Evolutionary conservation across 345 rosid genomes (phyloP).

Genomic region (Gossypium stocksii): DNA sequence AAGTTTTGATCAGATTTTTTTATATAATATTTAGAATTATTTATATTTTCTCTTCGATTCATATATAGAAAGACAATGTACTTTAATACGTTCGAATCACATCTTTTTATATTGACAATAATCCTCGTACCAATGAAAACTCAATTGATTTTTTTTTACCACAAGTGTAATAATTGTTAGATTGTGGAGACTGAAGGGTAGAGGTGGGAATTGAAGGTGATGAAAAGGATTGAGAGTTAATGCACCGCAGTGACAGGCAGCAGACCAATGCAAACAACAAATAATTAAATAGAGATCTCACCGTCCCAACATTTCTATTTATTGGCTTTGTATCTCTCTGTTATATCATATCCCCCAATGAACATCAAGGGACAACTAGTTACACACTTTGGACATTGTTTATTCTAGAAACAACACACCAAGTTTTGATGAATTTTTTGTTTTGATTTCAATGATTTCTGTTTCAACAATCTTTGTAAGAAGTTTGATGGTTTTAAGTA

Average conservation of each 20-base stretch:
- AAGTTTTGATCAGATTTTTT: too few species aligned
- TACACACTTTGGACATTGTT: neutral
- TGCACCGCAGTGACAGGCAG: neutral
- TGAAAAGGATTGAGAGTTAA: neutral
- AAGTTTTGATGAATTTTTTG: neutral
- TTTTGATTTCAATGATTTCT: too few species aligned
- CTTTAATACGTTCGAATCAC: rapidly evolving
- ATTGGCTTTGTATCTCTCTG: neutral
- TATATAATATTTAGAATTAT: too few species aligned
- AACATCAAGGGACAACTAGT: neutral
- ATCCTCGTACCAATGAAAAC: rapidly evolving
- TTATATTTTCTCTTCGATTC: rapidly evolving
- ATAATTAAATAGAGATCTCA: neutral
- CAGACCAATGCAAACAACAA: neutral
- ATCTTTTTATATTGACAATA: too few species aligned
- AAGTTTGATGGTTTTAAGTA: too few species aligned
- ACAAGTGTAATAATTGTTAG: neutral
- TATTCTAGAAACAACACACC: neutral
- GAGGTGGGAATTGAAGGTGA: neutral
- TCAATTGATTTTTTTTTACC: too few species aligned
- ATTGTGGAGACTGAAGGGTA: neutral
- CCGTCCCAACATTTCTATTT: neutral
- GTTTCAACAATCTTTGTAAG: too few species aligned
- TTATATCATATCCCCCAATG: neutral
- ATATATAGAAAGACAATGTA: too few species aligned